Evolutionary conservation across 2,329 filamentous ascomycete genomes (phyloP).

Genomic region (Neoscytalidium dimidiatum): DNA sequence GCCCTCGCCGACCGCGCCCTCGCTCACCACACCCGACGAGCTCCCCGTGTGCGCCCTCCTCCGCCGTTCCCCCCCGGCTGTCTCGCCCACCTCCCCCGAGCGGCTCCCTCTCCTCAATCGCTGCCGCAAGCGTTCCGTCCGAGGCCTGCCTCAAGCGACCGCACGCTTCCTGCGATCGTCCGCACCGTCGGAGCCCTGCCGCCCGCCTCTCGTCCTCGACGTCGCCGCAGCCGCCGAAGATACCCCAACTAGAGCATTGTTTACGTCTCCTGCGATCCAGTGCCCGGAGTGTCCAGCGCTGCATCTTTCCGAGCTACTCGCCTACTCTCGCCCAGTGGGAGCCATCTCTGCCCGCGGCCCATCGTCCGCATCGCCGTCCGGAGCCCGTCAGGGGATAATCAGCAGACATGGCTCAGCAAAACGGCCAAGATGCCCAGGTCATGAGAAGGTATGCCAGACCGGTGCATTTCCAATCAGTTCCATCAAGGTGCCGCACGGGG

Average conservation of each 20-base stretch:
- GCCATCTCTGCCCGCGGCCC: not conserved
- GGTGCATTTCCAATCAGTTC: conserved; percentile 12
- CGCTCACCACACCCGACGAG: not conserved
- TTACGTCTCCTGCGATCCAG: not conserved
- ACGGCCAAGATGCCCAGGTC: conserved; percentile 20
- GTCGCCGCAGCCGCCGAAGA: conserved; percentile 15
- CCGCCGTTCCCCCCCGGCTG: conserved; percentile 1
- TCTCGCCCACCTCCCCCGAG: not conserved
- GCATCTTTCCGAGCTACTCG: not conserved
- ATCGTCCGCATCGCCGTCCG: not conserved
- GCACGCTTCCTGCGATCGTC: not conserved
- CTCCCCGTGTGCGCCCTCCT: conserved; percentile 8
- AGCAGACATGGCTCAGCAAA: conserved; percentile 19
- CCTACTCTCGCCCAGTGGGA: not conserved
- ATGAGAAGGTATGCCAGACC: conserved; percentile 19
- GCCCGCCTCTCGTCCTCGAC: conserved; percentile 1
- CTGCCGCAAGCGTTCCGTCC: not conserved
- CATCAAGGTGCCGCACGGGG: conserved; percentile 14
- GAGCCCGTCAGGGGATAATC: conserved; percentile 13
- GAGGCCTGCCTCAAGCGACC: not conserved
- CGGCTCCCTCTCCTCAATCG: not conserved
- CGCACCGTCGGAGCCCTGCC: conserved; percentile 2
- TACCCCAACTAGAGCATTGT: conserved; percentile 18
- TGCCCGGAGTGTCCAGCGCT: not conserved
- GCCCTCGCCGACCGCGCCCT: conserved; percentile 15